A percentile compares a stretch with the other conserved stretches of the same genome.
phyloP scores from a whole-genome alignment of 805 yeast genomes.

The Ogataea populi-albae region DNA sequence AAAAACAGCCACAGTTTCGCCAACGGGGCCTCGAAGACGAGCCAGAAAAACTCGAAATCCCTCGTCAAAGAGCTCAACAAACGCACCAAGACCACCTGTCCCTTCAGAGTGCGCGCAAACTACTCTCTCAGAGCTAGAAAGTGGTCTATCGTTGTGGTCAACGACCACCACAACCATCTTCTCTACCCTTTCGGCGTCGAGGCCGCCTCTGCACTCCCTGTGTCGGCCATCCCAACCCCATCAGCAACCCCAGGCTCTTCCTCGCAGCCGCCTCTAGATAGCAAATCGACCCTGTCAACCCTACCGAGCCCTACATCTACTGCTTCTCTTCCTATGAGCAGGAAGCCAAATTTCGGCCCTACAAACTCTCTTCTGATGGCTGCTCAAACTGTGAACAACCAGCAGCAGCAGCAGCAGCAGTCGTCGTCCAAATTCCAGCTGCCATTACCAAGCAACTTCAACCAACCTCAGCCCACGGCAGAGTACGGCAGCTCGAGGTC shows the following conservation, averaged over 20 bases:
- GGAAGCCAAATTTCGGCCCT: slow-evolving; percentile 21
- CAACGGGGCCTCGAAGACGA: slow-evolving; percentile 1
- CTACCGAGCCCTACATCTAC: not conserved
- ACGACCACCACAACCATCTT: slow-evolving; percentile 59
- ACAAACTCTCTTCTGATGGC: slow-evolving; percentile 24
- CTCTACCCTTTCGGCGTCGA: slow-evolving; percentile 24
- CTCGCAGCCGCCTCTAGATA: slow-evolving; percentile 4
- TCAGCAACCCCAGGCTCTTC: slow-evolving; percentile 8
- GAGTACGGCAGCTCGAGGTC: slow-evolving; percentile 21
- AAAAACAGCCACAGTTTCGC: slow-evolving; percentile 36
- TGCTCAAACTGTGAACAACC: slow-evolving; percentile 22
- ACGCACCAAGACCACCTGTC: slow-evolving; percentile 42
- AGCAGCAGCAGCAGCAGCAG: slow-evolving; percentile 7
- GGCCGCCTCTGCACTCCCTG: slow-evolving; percentile 2
- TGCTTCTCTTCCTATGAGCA: slow-evolving; percentile 2
- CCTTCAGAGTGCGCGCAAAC: slow-evolving; percentile 64
- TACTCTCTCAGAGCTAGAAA: slow-evolving; percentile 47
- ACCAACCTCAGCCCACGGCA: slow-evolving; percentile 10
- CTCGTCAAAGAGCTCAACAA: slow-evolving; percentile 13
- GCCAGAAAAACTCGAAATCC: slow-evolving; percentile 12
- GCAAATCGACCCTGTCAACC: slow-evolving; percentile 8
- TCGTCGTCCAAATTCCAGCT: slow-evolving; percentile 20
- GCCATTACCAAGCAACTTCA: slow-evolving; percentile 22
- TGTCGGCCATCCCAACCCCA: slow-evolving; percentile 6
- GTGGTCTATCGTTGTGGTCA: slow-evolving; percentile 62